These are phyloP conservation scores for Colletotrichum tabaci DNA, from an alignment of 2,329 filamentous ascomycete species.

Conservation along the genomic window DNA sequence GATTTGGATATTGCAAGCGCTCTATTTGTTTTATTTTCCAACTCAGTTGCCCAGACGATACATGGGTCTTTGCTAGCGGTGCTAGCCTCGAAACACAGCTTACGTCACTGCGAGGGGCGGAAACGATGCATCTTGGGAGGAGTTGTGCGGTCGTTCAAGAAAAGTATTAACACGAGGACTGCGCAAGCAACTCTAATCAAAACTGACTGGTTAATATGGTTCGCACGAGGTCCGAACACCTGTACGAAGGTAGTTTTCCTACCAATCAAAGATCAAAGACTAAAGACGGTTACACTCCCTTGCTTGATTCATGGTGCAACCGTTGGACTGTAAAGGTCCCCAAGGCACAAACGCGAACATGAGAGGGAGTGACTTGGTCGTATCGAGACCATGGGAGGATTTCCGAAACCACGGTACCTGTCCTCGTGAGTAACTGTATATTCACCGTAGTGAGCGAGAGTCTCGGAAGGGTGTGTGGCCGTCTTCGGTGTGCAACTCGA, in stretches of 20 bases:
- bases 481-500: no score
- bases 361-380: neutral
- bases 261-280: neutral
- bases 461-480: no score
- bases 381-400: neutral
- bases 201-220: neutral
- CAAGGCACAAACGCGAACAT: neutral
- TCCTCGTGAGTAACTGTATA: neutral
- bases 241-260: neutral
- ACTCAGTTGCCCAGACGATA: neutral
- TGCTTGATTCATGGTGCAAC: neutral
- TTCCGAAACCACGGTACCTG: neutral
- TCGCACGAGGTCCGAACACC: neutral
- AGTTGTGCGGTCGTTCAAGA: neutral
- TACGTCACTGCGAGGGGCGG: neutral
- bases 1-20: conserved; percentile 2
- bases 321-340: neutral
- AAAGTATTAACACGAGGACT: conserved; percentile 31
- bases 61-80: neutral
- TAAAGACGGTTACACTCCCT: no score
- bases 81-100: neutral
- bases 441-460: neutral
- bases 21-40: neutral
- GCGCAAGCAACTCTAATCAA: conserved; percentile 35
- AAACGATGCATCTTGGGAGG: conserved; percentile 11